Conservation (phyloP, 768 basidiomycete genomes). For the Agaricus blazei region DNA sequence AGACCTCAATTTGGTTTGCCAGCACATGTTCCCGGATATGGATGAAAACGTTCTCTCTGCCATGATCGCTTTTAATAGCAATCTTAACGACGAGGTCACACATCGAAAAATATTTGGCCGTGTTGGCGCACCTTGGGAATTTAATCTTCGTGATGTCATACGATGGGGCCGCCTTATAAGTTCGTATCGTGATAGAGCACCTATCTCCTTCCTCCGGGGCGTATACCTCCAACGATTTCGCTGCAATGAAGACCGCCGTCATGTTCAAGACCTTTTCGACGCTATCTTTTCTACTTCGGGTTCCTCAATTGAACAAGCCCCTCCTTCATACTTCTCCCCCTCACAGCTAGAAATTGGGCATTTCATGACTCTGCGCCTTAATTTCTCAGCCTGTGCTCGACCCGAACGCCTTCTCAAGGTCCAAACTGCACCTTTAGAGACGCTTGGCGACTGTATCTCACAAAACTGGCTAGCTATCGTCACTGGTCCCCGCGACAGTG, state of each 20-base stretch:
- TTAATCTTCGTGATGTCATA: conserved; percentile 92
- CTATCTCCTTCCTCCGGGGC: conserved; percentile 58
- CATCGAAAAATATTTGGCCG: conserved; percentile 62
- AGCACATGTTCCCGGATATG: conserved; percentile 61
- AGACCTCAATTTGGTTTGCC: conserved; percentile 78
- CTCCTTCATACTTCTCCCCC: conserved; percentile 40
- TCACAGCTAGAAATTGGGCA: conserved; percentile 63
- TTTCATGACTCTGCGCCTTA: conserved; percentile 35
- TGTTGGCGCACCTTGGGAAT: conserved; percentile 93
- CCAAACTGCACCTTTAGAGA: conserved; percentile 65
- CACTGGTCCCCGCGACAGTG: conserved; percentile 65
- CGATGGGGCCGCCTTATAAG: conserved; percentile 73
- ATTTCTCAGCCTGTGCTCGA: conserved; percentile 28
- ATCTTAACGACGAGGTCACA: conserved; percentile 63
- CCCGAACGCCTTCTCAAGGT: conserved; percentile 51
- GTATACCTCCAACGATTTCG: conserved; percentile 89
- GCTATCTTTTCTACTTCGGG: conserved; percentile 36
- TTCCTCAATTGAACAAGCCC: conserved; percentile 19
- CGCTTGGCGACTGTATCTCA: conserved; percentile 66
- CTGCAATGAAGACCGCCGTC: conserved; percentile 54
- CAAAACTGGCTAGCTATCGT: conserved; percentile 88
- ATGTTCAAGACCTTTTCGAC: conserved; percentile 50
- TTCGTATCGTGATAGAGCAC: conserved; percentile 32
- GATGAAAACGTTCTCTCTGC: conserved; percentile 46
- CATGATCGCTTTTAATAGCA: conserved; percentile 83